Evolutionary conservation across 148 eudicot genomes (phyloP).

Genomic region (Persicaria maculosa): DNA sequence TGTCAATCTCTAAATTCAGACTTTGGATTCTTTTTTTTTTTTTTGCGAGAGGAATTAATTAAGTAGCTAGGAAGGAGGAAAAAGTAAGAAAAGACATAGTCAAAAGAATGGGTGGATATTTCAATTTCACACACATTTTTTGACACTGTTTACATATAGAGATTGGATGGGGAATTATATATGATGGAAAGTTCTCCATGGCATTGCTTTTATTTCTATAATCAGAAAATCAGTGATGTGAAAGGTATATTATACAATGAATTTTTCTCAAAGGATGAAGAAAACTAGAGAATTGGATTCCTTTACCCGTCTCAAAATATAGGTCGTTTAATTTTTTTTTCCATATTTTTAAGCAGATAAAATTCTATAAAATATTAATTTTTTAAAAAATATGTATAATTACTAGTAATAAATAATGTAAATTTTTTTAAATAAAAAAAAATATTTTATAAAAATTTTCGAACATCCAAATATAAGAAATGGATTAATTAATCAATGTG

Average conservation of each 20-base stretch:
- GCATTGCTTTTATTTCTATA: background rate
- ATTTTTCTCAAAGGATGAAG: background rate
- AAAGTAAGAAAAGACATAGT: background rate
- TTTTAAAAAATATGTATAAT: no score
- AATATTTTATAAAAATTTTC: no score
- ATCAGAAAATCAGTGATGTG: constrained; percentile 7
- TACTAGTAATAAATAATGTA: no score
- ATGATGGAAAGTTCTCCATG: constrained; percentile 4
- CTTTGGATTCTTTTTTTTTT: constrained; percentile 8
- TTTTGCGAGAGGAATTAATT: background rate
- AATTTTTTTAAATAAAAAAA: no score
- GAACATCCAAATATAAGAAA: no score
- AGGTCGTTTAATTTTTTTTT: no score
- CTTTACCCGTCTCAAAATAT: no score
- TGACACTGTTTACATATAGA: background rate
- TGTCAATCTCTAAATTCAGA: background rate
- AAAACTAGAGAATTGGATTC: no score
- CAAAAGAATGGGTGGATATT: background rate
- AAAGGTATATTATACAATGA: background rate
- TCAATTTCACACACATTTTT: constrained; percentile 3
- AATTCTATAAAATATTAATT: no score
- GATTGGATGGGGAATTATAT: constrained; percentile 10
- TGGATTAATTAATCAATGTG: background rate
- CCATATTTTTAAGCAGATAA: no score
- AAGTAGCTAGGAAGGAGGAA: background rate